Evolutionary conservation across 2,329 filamentous ascomycete genomes (phyloP).

Genomic region (Monilinia aucupariae): DNA sequence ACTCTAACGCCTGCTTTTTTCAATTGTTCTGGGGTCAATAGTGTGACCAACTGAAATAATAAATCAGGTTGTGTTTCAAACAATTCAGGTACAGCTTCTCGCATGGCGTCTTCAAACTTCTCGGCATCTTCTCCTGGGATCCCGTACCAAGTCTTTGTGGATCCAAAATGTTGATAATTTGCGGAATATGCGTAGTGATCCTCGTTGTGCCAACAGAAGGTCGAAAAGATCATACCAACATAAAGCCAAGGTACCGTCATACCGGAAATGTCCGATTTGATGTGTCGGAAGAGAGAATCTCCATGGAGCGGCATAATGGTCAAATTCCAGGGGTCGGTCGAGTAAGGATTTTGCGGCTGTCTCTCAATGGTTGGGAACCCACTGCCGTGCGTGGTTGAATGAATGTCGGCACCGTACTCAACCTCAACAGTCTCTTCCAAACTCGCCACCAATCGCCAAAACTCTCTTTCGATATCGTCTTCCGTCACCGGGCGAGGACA

Average conservation of each 20-base stretch:
- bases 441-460: constrained; percentile 92
- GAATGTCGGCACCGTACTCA: constrained; percentile 96
- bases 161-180: constrained; percentile 97
- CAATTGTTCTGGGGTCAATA: constrained; percentile 87
- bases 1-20: constrained; percentile 89
- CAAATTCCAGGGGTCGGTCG: constrained; percentile 90
- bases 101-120: constrained; percentile 94
- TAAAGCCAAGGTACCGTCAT: constrained; percentile 99
- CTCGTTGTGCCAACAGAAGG: constrained; percentile 99
- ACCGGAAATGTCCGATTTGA: constrained; percentile 96
- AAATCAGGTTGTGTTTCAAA: constrained; percentile 97
- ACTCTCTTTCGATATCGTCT: constrained; percentile 92
- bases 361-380: constrained; percentile 93
- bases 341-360: constrained; percentile 79
- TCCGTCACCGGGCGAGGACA: constrained; percentile 78
- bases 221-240: constrained; percentile 98
- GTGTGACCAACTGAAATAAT: constrained; percentile 92
- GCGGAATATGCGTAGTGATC: constrained; percentile 97
- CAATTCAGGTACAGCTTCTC: constrained; percentile 86
- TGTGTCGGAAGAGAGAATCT: constrained; percentile 91
- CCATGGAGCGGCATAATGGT: constrained; percentile 86
- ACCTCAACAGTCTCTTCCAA: constrained; percentile 95
- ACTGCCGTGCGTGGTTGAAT: constrained; percentile 95
- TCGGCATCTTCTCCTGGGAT: constrained; percentile 90
- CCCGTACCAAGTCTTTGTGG: constrained; percentile 98